Evolutionary conservation across 2,329 filamentous ascomycete genomes (phyloP), one percentile per base, ranked within the genome.

Genomic region (Basipetospora chlamydospora): DNA sequence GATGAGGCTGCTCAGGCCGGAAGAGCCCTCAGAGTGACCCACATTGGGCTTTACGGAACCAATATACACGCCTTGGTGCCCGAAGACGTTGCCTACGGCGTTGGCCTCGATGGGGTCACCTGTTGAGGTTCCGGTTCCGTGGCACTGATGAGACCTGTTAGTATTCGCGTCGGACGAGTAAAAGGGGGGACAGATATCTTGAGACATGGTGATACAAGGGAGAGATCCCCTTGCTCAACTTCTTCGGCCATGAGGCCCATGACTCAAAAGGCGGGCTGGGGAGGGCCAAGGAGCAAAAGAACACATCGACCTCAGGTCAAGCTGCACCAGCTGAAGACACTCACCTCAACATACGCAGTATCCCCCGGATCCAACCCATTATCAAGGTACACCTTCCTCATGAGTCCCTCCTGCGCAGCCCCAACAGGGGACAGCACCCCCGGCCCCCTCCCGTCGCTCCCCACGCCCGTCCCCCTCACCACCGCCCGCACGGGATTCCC

Each of bases 341-440:
- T 37, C 5, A 47, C 64, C 44, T 75, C 68, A 23, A 61, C 45
- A 35, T 51, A 60, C 3, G 48, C 50, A 12, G 46, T 48, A 3
- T 57, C 53, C 1, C 39, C 33, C 10, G 48, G 49, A 16, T 46
- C 41, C n/a, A 59, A 42, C 8, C 47, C 46, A 3, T 46, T 49
- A 7, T 43, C 40, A 0, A 40, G 28, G 40, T 66, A 65, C 0
- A 55, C 52, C 1, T 51, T 46, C 25, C 53, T 45, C 13, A 64
- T 64, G 2, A 62, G 46, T 1, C 44, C 44, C 21, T 48, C 51
- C 49, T 75, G 70, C 0, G 67, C 65, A 1, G 55, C 50, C 0
- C 54, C 57, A 35, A 55, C 72, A 0, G 73, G 74, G 49, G 67
- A 63, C 0, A 72, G 72, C 31, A 77, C 64, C 2, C 68, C 69